Conservation (phyloP, 2,329 filamentous ascomycete species). For the Lomentospora prolificans region DNA sequence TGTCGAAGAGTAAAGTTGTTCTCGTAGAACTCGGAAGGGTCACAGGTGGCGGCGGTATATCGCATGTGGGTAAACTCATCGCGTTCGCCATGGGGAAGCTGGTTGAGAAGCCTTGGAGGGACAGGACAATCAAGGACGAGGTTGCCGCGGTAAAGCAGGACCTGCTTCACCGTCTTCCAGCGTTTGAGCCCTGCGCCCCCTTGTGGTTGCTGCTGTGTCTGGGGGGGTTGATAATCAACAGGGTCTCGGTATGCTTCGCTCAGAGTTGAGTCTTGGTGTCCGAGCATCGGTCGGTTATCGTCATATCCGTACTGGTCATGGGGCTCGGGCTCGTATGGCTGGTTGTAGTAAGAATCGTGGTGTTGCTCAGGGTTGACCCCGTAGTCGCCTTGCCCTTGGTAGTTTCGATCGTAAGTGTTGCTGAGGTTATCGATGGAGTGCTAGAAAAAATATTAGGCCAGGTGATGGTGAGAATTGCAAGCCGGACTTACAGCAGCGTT, state of each 20-base stretch:
- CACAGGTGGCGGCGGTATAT: conserved; percentile 90
- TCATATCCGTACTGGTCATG: conserved; percentile 53
- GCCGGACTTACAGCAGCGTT: conserved; percentile 66
- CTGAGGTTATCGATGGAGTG: conserved; percentile 43
- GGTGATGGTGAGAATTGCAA: neutral
- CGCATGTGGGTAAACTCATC: conserved; percentile 89
- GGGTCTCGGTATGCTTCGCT: conserved; percentile 35
- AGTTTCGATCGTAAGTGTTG: conserved; percentile 34
- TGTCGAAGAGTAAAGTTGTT: conserved; percentile 88
- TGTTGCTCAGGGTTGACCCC: conserved; percentile 73
- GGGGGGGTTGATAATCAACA: conserved; percentile 21
- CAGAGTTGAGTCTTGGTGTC: conserved; percentile 42
- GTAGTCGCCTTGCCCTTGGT: conserved; percentile 53
- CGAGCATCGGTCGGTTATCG: conserved; percentile 67
- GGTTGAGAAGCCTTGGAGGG: conserved; percentile 75
- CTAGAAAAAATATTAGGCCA: conserved; percentile 18
- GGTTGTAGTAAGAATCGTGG: conserved; percentile 78
- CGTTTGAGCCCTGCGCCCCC: conserved; percentile 51
- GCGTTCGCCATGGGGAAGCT: conserved; percentile 82
- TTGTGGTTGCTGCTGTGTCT: conserved; percentile 27
- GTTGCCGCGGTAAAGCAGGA: conserved; percentile 94
- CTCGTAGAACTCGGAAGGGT: conserved; percentile 78
- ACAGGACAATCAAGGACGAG: conserved; percentile 94
- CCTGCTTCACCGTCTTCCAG: conserved; percentile 98
- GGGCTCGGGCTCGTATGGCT: conserved; percentile 65